Percentiles rank a stretch among this genome's conserved stretches.
Conservation (phyloP, 1,284 basidiomycete genomes). For the Ustilago bromivora region DNA sequence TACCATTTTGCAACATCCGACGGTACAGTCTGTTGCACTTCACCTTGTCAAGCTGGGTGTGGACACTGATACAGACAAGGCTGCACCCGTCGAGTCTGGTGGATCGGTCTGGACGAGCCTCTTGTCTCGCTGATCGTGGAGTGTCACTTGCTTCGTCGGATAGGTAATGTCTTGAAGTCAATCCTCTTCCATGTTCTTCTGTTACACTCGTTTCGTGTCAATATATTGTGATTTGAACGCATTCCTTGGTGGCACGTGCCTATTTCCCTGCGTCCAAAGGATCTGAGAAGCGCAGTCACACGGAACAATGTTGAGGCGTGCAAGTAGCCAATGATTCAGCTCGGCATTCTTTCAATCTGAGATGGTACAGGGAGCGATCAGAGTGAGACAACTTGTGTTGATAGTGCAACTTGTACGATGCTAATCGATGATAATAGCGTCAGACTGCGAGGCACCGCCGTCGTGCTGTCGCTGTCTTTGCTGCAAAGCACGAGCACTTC, state of each 20-base stretch:
- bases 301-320: too few relatives aligned
- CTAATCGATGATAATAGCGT: conserved; percentile 32
- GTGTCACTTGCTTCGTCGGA: too few relatives aligned
- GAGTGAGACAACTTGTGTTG: neutral
- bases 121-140: neutral
- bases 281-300: too few relatives aligned
- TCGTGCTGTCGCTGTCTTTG: neutral
- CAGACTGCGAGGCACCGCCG: conserved; percentile 13
- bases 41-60: neutral
- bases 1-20: neutral
- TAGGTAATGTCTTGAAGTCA: too few relatives aligned
- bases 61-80: neutral
- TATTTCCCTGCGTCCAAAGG: too few relatives aligned
- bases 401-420: neutral
- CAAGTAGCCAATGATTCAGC: too few relatives aligned
- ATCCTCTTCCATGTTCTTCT: neutral
- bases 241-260: too few relatives aligned
- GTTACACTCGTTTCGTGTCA: neutral
- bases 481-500: neutral
- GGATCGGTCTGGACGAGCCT: neutral
- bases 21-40: neutral
- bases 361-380: neutral
- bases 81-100: neutral
- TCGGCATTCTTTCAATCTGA: neutral
- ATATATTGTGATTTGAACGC: neutral